phyloP scores from a whole-genome alignment of 345 rosid species.

The Eucalyptus decipiens region DNA sequence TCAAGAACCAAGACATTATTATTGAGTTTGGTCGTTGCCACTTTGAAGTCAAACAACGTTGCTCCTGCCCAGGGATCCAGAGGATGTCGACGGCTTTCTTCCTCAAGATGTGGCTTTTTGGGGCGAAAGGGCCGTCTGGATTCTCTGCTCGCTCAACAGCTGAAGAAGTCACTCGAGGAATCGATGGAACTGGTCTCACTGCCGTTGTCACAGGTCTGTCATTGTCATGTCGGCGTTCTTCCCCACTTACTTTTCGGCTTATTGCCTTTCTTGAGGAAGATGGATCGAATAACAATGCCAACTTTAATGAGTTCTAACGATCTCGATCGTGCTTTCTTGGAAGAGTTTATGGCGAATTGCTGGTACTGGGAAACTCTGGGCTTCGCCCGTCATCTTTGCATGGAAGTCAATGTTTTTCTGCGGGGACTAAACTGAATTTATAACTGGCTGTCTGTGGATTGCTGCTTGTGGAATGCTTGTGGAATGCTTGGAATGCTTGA shows the following conservation, averaged over 20 bases:
- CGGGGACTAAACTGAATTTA: not conserved
- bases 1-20: not conserved
- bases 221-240: not conserved
- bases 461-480: not conserved
- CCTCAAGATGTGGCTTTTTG: conserved; percentile 5
- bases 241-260: not conserved
- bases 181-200: conserved; percentile 35
- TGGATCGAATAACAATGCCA: not conserved
- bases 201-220: conserved; percentile 32
- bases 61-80: not conserved
- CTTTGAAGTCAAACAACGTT: not conserved
- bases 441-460: not conserved
- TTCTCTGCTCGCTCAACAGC: conserved; percentile 27
- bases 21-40: not conserved
- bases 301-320: not conserved
- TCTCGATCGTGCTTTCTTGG: not conserved
- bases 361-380: not conserved
- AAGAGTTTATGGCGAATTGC: not conserved
- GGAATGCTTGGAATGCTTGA: not conserved
- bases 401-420: not conserved
- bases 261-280: not conserved
- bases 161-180: conserved; percentile 28
- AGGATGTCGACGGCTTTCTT: not conserved
- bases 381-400: not conserved
- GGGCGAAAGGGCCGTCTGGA: conserved; percentile 26